Evolutionary conservation across 345 rosid species (phyloP).

Genomic region (Passiflora organensis): DNA sequence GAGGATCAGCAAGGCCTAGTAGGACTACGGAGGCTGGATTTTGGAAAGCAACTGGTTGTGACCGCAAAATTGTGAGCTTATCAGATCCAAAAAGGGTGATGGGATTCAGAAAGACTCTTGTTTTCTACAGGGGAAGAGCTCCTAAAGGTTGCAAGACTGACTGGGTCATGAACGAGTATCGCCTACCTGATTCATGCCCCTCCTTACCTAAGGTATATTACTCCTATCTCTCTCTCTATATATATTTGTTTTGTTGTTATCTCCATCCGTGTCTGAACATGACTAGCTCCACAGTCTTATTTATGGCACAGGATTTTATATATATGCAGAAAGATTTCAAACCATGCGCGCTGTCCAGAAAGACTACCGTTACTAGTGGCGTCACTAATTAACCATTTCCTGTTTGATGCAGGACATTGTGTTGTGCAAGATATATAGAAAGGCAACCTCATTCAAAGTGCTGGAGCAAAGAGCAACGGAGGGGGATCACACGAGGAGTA

Average conservation of each 20-base stretch:
- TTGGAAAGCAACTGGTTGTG: conserved; percentile 98
- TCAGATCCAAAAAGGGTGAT: conserved; percentile 63
- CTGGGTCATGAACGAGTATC: conserved; percentile 96
- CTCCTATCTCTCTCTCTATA: neutral
- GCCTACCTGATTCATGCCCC: conserved; percentile 67
- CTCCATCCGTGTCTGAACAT: too few relatives aligned
- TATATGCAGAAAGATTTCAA: too few relatives aligned
- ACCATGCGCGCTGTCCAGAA: too few relatives aligned
- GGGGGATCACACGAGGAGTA: conserved; percentile 44
- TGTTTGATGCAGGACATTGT: conserved; percentile 59
- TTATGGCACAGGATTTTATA: too few relatives aligned
- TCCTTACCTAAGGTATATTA: conserved; percentile 59
- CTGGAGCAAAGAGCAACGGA: conserved; percentile 76
- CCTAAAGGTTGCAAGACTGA: conserved; percentile 89
- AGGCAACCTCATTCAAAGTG: conserved; percentile 84
- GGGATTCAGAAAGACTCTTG: conserved; percentile 84
- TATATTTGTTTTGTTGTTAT: too few relatives aligned
- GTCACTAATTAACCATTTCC: too few relatives aligned
- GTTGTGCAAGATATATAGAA: conserved; percentile 84
- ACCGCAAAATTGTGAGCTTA: conserved; percentile 62
- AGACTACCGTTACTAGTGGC: too few relatives aligned
- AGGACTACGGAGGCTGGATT: conserved; percentile 79
- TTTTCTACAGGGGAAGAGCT: conserved; percentile 85
- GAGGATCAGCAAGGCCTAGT: conserved; percentile 81
- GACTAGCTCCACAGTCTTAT: too few relatives aligned